Evolutionary conservation across 2,329 filamentous ascomycete genomes (phyloP).

Genomic region (Colletotrichum sp.): DNA sequence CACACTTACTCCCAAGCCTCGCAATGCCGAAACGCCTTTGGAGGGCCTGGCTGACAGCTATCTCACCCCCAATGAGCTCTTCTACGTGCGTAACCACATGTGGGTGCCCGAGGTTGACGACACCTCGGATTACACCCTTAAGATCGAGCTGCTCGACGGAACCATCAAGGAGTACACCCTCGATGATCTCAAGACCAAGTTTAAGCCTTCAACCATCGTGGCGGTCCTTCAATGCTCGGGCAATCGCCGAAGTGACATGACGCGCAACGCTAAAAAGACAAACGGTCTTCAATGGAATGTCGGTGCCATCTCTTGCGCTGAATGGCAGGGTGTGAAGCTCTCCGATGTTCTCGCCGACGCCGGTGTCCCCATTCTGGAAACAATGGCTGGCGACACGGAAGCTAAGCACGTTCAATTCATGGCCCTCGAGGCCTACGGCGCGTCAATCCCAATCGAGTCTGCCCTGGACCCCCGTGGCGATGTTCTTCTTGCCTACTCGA

Average conservation of each 20-base stretch:
- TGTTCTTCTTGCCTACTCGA: conserved; percentile 69
- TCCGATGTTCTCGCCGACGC: conserved; percentile 62
- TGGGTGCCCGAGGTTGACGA: conserved; percentile 60
- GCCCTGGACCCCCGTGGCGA: conserved; percentile 66
- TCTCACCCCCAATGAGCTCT: conserved; percentile 51
- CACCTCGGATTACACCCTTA: conserved; percentile 49
- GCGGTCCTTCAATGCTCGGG: conserved; percentile 66
- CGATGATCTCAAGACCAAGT: conserved; percentile 56
- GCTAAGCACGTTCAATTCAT: conserved; percentile 62
- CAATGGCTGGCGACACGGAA: conserved; percentile 39
- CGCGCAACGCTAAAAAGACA: conserved; percentile 48
- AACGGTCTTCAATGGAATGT: conserved; percentile 66
- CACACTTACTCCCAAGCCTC: conserved; percentile 58
- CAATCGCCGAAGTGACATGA: conserved; percentile 66
- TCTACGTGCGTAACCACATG: conserved; percentile 61
- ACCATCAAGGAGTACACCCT: conserved; percentile 58
- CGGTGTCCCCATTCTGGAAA: conserved; percentile 49
- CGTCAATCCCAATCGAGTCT: conserved; percentile 65
- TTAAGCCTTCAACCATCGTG: conserved; percentile 55
- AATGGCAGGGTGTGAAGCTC: conserved; percentile 62
- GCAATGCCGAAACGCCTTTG: conserved; percentile 66
- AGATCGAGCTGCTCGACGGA: conserved; percentile 62
- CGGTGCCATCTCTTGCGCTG: conserved; percentile 65
- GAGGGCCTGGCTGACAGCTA: conserved; percentile 54
- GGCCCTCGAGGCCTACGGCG: conserved; percentile 64